Percentiles rank a stretch among this genome's conserved stretches.
These are phyloP conservation scores for Leptographium wingfieldii DNA, from an alignment of 2,329 filamentous ascomycete species.

Conservation along the genomic window DNA sequence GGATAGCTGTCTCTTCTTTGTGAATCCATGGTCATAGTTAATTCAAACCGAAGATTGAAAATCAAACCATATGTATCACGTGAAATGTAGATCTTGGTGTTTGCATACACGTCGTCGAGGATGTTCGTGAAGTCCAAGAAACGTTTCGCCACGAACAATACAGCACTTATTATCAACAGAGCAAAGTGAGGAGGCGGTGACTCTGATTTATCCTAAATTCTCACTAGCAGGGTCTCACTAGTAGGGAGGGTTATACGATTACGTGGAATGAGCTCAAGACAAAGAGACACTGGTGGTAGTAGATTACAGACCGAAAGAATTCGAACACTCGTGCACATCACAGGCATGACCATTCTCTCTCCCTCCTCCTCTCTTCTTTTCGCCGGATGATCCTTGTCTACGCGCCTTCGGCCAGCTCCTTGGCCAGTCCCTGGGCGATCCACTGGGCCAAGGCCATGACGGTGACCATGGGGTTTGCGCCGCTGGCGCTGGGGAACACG, in stretches of 20 bases:
- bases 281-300: background rate
- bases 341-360: background rate
- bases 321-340: background rate
- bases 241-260: background rate
- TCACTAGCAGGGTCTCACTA: background rate
- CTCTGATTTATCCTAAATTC: background rate
- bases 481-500: constrained; percentile 63
- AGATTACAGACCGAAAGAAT: background rate
- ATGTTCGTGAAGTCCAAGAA: too few relatives aligned
- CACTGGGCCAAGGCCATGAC: constrained; percentile 58
- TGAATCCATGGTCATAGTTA: constrained; percentile 21
- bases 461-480: constrained; percentile 74
- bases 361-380: background rate
- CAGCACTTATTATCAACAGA: too few relatives aligned
- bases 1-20: constrained; percentile 4
- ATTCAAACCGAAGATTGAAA: constrained; percentile 20
- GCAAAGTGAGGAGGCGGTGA: too few relatives aligned
- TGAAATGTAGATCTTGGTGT: background rate
- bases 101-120: too few relatives aligned
- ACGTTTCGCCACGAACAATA: too few relatives aligned
- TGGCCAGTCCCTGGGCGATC: constrained; percentile 45
- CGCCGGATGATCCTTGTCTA: too few relatives aligned
- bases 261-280: background rate
- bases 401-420: constrained; percentile 23
- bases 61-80: background rate